A percentile compares a stretch with the other conserved stretches of the same genome.
phyloP scores from a whole-genome alignment of 1,284 basidiomycete genomes.

The Vanrija pseudolonga region DNA sequence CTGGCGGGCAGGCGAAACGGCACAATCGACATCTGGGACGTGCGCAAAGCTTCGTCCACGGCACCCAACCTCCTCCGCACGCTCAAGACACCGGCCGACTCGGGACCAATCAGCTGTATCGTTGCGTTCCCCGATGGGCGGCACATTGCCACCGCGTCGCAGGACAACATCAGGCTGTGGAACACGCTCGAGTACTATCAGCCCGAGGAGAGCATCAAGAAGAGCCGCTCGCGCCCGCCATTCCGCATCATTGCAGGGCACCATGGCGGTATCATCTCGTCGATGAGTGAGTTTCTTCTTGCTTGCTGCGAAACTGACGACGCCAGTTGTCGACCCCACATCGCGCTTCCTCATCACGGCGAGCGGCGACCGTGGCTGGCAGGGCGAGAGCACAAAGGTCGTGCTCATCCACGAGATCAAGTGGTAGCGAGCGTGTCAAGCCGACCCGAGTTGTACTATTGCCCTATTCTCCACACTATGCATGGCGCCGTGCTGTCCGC shows the following conservation, averaged over 20 bases:
- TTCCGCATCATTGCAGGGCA: conserved; percentile 97
- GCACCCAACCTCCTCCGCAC: conserved; percentile 71
- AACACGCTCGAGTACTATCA: conserved; percentile 76
- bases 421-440: conserved; percentile 25
- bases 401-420: conserved; percentile 88
- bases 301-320: not conserved
- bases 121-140: conserved; percentile 83
- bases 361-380: conserved; percentile 92
- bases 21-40: conserved; percentile 90
- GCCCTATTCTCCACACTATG: not conserved
- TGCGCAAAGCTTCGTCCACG: conserved; percentile 61
- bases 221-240: conserved; percentile 57
- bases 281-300: conserved; percentile 63
- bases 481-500: not conserved
- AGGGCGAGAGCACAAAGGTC: conserved; percentile 77
- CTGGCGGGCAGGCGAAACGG: conserved; percentile 90
- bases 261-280: conserved; percentile 87
- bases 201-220: conserved; percentile 56
- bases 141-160: conserved; percentile 85
- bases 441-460: not conserved
- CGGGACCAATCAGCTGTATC: conserved; percentile 87
- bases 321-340: conserved; percentile 81
- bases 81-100: conserved; percentile 78
- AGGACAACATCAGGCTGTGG: conserved; percentile 93
- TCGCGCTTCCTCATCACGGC: conserved; percentile 83